Conservation (phyloP, 352 stramenopile genomes). For the Elongisporangium prolatum region DNA sequence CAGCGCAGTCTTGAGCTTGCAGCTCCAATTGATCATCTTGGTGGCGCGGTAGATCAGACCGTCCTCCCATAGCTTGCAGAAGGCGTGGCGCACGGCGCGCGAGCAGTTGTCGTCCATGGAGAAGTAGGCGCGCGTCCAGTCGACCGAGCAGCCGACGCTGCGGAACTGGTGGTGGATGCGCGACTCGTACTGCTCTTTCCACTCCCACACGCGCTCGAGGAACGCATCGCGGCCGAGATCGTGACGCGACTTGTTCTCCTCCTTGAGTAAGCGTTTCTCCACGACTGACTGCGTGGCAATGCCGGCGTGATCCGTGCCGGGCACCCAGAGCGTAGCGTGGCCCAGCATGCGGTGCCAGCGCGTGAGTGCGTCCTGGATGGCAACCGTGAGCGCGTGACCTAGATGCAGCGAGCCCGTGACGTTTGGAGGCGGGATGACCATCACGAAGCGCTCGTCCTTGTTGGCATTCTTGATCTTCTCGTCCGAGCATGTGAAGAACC, state of each 20-base stretch:
- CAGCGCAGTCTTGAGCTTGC: conserved; percentile 95
- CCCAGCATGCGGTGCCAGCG: conserved; percentile 98
- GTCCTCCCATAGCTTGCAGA: conserved; percentile 90
- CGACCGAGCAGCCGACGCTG: conserved; percentile 93
- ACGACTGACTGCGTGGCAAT: conserved; percentile 97
- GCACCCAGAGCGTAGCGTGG: conserved; percentile 96
- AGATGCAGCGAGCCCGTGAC: conserved; percentile 94
- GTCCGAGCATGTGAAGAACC: conserved; percentile 95
- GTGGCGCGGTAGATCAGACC: conserved; percentile 98
- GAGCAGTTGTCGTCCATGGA: conserved; percentile 99
- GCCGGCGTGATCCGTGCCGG: conserved; percentile 97
- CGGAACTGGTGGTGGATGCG: conserved; percentile 86
- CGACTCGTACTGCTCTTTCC: conserved; percentile 93
- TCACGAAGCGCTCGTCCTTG: conserved; percentile 93
- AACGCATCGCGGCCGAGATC: conserved; percentile 93
- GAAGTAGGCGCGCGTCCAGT: conserved; percentile 98
- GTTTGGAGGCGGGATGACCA: conserved; percentile 92
- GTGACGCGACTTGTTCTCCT: conserved; percentile 77
- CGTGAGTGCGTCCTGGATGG: conserved; percentile 96
- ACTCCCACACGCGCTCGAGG: conserved; percentile 94
- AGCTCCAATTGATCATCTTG: conserved; percentile 99
- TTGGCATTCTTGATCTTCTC: conserved; percentile 70
- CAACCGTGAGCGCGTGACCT: conserved; percentile 98
- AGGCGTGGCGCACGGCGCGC: conserved; percentile 96
- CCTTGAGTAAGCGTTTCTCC: conserved; percentile 85